These are phyloP conservation scores for Scolecobasidium constrictum DNA, from an alignment of 2,329 filamentous ascomycete genomes.

Conservation along the genomic window DNA sequence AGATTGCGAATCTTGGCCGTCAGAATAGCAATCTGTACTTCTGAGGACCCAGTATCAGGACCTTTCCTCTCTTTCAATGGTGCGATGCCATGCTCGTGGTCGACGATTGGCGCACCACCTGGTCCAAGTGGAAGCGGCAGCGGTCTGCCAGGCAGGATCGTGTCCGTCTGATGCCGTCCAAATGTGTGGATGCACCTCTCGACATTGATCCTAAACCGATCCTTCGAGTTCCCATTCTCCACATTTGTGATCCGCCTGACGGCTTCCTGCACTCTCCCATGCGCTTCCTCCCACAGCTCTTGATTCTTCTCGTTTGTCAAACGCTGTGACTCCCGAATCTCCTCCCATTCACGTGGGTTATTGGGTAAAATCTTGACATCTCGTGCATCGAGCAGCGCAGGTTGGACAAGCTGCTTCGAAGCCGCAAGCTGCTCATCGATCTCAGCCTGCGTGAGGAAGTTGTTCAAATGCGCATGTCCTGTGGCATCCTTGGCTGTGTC, in stretches of 20 bases:
- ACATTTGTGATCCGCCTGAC: slow-evolving; percentile 70
- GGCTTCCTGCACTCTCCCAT: slow-evolving; percentile 62
- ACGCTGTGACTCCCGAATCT: neutral
- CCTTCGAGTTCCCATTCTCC: slow-evolving; percentile 65
- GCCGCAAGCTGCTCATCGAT: slow-evolving; percentile 54
- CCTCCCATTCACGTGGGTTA: neutral
- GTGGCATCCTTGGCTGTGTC: slow-evolving; percentile 42
- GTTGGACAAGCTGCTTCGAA: slow-evolving; percentile 55
- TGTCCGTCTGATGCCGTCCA: slow-evolving; percentile 82
- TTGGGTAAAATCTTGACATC: neutral
- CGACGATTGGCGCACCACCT: slow-evolving; percentile 8
- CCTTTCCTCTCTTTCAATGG: slow-evolving; percentile 50
- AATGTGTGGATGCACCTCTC: slow-evolving; percentile 77
- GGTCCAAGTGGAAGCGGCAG: slow-evolving; percentile 15
- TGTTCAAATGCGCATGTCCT: slow-evolving; percentile 50
- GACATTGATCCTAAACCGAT: slow-evolving; percentile 72
- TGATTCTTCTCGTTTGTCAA: slow-evolving; percentile 17
- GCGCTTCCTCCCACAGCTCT: slow-evolving; percentile 25
- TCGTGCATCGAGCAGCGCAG: neutral
- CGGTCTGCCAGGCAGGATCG: slow-evolving; percentile 50
- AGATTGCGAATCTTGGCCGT: slow-evolving; percentile 86
- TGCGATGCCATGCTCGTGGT: neutral
- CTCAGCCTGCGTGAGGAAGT: slow-evolving; percentile 59
- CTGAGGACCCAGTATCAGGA: slow-evolving; percentile 84
- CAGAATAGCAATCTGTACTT: slow-evolving; percentile 95